These are phyloP conservation scores for Yamadazyma conglobata DNA, from an alignment of 1,139 yeast species.

Conservation along the genomic window DNA sequence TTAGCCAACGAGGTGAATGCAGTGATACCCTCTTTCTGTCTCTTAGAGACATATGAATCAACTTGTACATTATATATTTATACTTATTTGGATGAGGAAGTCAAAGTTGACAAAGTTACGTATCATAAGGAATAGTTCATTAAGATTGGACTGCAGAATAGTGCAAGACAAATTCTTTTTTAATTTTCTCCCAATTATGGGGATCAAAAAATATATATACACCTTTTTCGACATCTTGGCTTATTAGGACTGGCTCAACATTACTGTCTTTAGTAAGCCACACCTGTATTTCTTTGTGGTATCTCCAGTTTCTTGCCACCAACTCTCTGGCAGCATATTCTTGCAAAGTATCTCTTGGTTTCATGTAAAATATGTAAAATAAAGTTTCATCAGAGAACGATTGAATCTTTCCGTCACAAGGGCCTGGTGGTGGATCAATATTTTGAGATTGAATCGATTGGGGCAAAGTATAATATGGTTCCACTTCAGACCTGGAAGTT, in stretches of 20 bases:
- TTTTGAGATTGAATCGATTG: constrained; percentile 49
- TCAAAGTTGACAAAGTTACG: constrained; percentile 86
- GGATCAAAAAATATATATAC: constrained; percentile 97
- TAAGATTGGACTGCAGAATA: constrained; percentile 53
- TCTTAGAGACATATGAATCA: constrained; percentile 76
- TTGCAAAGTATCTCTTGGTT: constrained; percentile 89
- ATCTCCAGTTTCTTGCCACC: constrained; percentile 91
- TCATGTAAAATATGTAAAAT: constrained; percentile 89
- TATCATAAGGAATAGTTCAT: constrained; percentile 56
- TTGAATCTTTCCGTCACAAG: constrained; percentile 65
- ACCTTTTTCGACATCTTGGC: constrained; percentile 87
- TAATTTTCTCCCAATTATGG: constrained; percentile 92
- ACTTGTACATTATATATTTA: constrained; percentile 82
- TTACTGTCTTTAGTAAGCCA: constrained; percentile 96
- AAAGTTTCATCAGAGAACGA: constrained; percentile 88
- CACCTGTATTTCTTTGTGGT: constrained; percentile 90
- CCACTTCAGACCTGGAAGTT: constrained; percentile 86
- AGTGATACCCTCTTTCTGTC: constrained; percentile 74
- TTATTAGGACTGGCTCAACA: constrained; percentile 82
- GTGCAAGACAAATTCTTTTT: constrained; percentile 72
- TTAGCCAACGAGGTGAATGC: constrained; percentile 9
- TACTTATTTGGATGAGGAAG: constrained; percentile 75
- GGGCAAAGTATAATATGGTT: constrained; percentile 71
- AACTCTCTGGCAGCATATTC: constrained; percentile 92
- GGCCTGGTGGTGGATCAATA: constrained; percentile 42